phyloP scores from a whole-genome alignment of 352 stramenopile species.

The Globisporangium camurandrum region DNA sequence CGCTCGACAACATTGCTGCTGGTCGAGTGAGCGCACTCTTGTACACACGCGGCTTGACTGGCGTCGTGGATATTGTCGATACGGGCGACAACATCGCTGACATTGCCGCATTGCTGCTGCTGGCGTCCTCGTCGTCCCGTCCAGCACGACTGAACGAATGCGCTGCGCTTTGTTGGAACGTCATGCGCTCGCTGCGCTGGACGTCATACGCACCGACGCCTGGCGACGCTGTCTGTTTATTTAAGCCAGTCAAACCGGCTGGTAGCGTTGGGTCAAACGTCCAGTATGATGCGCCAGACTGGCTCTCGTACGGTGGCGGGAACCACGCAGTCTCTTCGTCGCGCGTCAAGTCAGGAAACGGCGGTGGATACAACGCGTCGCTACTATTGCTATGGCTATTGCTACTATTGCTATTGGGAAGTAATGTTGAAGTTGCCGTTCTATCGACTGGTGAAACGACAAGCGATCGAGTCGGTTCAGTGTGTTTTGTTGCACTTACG shows the following conservation, averaged over 20 bases:
- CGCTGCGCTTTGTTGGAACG: conserved; percentile 26
- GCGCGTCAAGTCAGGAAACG: conserved; percentile 27
- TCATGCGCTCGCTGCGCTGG: conserved; percentile 31
- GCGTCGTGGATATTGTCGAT: neutral
- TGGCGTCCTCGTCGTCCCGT: neutral
- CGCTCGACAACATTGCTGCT: conserved; percentile 1
- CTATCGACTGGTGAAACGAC: no score
- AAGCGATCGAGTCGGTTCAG: no score
- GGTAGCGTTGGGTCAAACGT: conserved; percentile 14
- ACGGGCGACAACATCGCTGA: neutral
- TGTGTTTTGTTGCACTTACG: conserved; percentile 1
- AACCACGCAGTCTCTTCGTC: conserved; percentile 13
- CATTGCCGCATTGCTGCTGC: neutral
- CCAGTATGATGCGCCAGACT: conserved; percentile 19
- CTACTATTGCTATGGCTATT: neutral
- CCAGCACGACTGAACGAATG: conserved; percentile 29
- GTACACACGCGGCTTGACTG: conserved; percentile 10
- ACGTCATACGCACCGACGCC: conserved; percentile 52
- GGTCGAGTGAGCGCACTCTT: conserved; percentile 22
- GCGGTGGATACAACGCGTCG: conserved; percentile 24
- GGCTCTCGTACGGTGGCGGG: conserved; percentile 26
- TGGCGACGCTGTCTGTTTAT: conserved; percentile 13
- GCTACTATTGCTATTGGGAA: neutral
- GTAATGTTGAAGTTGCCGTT: no score
- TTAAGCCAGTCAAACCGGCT: neutral